Evolutionary conservation across 1,284 basidiomycete species (phyloP), one percentile per base, ranked within the genome.

Genomic region (Lentinus polychrous): DNA sequence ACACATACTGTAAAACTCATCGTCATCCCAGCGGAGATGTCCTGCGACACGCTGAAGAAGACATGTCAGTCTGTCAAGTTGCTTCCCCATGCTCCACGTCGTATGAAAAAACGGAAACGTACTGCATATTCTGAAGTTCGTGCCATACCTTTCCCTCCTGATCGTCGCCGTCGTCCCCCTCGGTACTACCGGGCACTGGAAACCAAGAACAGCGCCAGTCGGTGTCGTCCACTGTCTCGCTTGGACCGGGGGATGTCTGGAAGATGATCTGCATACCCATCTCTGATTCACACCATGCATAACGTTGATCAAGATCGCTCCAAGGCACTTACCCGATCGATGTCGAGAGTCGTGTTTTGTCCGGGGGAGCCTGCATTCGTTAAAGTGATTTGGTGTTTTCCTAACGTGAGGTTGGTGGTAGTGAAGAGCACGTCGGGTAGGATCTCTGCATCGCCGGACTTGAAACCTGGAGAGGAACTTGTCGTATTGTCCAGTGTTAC

Each of bases 401-500:
- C 51, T 1, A 40, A 17, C 2, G 44, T 23, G 8, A 59, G 44
- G 34, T 38, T 35, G 1, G 48, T 27, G 3, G 20, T 17, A 18
- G 32, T 34, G 48, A 56, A 61, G 7, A 61, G 48, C 2, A 59
- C 39, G 8, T 46, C 42, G 18, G 53, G 32, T 34, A 49, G 46
- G 34, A 50, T 15, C 10, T 52, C 56, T 1, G 15, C 6, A 4
- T 49, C 49, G 2, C 52, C 52, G 3, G 18, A 33, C 4, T 35
- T 22, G 42, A 38, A 57, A 14, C 52, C 56, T 3, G 36, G 18
- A 22, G 46, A 43, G 1, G 38, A 22, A 10, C 45, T 41, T 8
- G 33, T n/a, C 10, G n/a, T 27, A 15, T 49, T 49, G 40, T 61
- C 58, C n/a, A 61, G 45, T 8, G 45, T 37, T 6, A 61, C 58